Percentiles rank a stretch among this genome's conserved stretches.
phyloP scores from a whole-genome alignment of 352 stramenopile species.

The Peronospora belbahrii region DNA sequence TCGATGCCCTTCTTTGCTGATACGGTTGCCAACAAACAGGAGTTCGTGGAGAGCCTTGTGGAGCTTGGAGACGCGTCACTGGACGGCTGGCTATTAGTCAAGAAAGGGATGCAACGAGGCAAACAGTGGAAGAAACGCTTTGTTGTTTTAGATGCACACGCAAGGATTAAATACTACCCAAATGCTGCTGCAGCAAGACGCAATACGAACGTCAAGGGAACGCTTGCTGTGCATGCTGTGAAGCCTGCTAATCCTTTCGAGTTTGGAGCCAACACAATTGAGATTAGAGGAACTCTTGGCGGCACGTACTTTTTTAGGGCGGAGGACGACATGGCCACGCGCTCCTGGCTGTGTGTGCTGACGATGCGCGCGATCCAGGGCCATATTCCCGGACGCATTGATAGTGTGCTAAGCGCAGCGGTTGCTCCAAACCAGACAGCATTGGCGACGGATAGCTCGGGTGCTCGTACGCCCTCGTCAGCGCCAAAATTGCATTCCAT shows the following conservation, averaged over 20 bases:
- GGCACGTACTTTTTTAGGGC: slow-evolving; percentile 78
- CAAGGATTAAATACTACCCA: slow-evolving; percentile 70
- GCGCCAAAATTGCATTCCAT: slow-evolving; percentile 15
- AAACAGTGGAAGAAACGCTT: slow-evolving; percentile 84
- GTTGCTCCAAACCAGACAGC: slow-evolving; percentile 13
- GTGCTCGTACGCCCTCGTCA: slow-evolving; percentile 1
- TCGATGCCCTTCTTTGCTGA: slow-evolving; percentile 72
- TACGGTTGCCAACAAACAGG: slow-evolving; percentile 59
- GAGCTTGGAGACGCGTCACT: slow-evolving; percentile 60
- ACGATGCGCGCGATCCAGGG: slow-evolving; percentile 77
- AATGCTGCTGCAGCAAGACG: slow-evolving; percentile 69
- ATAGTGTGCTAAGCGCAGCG: slow-evolving; percentile 39
- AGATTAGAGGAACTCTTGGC: slow-evolving; percentile 63
- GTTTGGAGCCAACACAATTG: slow-evolving; percentile 68
- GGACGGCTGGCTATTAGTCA: slow-evolving; percentile 74
- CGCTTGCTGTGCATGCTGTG: slow-evolving; percentile 64
- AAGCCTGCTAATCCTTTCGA: slow-evolving; percentile 65
- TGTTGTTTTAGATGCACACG: slow-evolving; percentile 66
- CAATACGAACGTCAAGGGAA: slow-evolving; percentile 74
- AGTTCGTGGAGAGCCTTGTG: slow-evolving; percentile 63
- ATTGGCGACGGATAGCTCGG: slow-evolving; percentile 1
- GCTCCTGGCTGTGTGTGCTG: slow-evolving; percentile 74
- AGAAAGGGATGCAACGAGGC: slow-evolving; percentile 58
- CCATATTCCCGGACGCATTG: slow-evolving; percentile 55
- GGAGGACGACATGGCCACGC: slow-evolving; percentile 67